phyloP scores from a whole-genome alignment of 1,139 yeast species.

The Torulaspora pretoriensis region DNA sequence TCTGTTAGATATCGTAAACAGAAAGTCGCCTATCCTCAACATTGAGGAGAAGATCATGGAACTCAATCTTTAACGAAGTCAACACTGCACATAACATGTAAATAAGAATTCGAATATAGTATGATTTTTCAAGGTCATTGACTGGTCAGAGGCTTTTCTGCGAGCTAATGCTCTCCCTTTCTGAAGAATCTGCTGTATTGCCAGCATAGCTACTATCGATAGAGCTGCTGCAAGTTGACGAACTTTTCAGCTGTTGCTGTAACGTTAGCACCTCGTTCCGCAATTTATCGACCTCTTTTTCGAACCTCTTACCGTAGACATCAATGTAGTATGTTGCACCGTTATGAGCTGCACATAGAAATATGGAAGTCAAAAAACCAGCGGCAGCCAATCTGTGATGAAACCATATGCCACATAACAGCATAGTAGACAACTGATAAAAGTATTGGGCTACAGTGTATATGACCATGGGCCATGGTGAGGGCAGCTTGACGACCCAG shows the following conservation, averaged over 20 bases:
- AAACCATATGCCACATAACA: conserved; percentile 84
- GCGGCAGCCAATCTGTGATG: conserved; percentile 63
- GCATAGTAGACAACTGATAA: conserved; percentile 86
- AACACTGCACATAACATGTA: conserved; percentile 1
- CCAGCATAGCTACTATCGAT: conserved; percentile 5
- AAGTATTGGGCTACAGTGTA: conserved; percentile 83
- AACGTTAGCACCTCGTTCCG: conserved; percentile 62
- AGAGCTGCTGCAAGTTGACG: not conserved
- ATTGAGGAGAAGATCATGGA: conserved; percentile 20
- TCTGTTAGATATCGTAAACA: conserved; percentile 29
- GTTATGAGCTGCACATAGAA: conserved; percentile 76
- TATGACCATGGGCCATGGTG: conserved; percentile 76
- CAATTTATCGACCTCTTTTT: conserved; percentile 75
- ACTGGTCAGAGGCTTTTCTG: conserved; percentile 7
- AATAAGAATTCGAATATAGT: not conserved
- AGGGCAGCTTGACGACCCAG: conserved; percentile 86
- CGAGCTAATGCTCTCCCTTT: conserved; percentile 11
- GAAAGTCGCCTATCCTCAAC: conserved; percentile 19
- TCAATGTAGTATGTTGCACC: conserved; percentile 95
- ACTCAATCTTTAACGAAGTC: conserved; percentile 8
- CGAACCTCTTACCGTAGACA: conserved; percentile 75
- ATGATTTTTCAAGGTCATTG: not conserved
- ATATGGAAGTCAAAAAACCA: conserved; percentile 63
- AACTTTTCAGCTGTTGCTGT: conserved; percentile 37
- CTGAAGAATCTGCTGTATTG: conserved; percentile 11